Percentiles rank a stretch among this genome's conserved stretches.
phyloP scores from a whole-genome alignment of 306 rosid species.

The Glycine soja region DNA sequence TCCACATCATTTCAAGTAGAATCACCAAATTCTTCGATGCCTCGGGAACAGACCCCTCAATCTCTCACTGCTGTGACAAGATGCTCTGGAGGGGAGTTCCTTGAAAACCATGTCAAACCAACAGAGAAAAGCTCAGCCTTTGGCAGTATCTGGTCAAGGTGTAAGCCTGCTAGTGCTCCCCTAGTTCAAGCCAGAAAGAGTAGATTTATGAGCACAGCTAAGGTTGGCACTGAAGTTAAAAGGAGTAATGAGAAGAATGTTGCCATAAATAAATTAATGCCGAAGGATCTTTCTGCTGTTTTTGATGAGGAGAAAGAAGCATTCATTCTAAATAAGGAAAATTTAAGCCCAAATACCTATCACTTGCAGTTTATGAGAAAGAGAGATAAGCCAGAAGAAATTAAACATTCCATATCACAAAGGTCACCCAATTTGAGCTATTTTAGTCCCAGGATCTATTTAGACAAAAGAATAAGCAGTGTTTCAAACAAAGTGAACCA shows the following conservation, averaged over 20 bases:
- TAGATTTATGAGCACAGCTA: constrained; percentile 39
- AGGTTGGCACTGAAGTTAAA: constrained; percentile 45
- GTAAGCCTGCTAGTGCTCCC: constrained; percentile 69
- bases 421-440: constrained; percentile 47
- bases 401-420: constrained; percentile 49
- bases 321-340: constrained; percentile 73
- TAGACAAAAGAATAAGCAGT: constrained; percentile 47
- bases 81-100: constrained; percentile 46
- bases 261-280: constrained; percentile 31
- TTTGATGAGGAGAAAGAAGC: constrained; percentile 60
- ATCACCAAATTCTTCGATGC: constrained; percentile 47
- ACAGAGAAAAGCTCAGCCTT: constrained; percentile 43
- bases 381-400: constrained; percentile 56
- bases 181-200: constrained; percentile 55
- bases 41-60: constrained; percentile 49
- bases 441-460: constrained; percentile 44
- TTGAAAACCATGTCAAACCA: constrained; percentile 39
- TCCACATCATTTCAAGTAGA: constrained; percentile 41
- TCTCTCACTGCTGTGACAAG: constrained; percentile 41
- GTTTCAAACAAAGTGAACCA: constrained; percentile 60
- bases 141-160: constrained; percentile 68
- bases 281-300: constrained; percentile 49
- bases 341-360: constrained; percentile 65
- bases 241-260: constrained; percentile 47
- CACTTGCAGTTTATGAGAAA: constrained; percentile 54